Evolutionary conservation across 2,329 filamentous ascomycete species (phyloP).

Genomic region (Cordyceps militaris): DNA sequence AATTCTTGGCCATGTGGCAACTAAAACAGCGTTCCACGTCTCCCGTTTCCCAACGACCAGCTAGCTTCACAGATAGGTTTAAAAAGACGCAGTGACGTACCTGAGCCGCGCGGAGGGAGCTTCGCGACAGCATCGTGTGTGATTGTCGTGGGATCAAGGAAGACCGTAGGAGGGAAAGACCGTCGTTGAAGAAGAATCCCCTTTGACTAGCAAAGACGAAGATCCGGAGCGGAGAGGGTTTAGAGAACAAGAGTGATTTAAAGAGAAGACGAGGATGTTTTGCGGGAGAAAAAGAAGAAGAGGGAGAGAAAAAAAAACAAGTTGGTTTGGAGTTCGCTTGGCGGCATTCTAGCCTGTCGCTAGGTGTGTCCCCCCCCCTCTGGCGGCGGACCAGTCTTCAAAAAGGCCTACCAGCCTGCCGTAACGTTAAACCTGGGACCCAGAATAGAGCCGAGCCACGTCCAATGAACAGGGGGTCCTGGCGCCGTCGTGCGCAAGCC

Average conservation of each 20-base stretch:
- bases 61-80: neutral
- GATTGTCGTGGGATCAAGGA: constrained; percentile 12
- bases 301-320: constrained; percentile 13
- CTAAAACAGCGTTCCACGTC: neutral
- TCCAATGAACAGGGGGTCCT: neutral
- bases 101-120: constrained; percentile 50
- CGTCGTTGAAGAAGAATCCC: neutral
- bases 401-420: neutral
- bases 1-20: neutral
- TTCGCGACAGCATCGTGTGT: constrained; percentile 51
- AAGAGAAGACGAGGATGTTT: constrained; percentile 12
- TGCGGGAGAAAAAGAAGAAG: constrained; percentile 12
- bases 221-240: constrained; percentile 10
- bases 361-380: neutral
- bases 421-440: constrained; percentile 10
- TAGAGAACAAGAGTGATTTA: constrained; percentile 2
- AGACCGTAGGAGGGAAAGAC: neutral
- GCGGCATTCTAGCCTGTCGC: constrained; percentile 2
- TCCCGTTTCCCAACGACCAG: neutral
- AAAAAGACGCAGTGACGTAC: constrained; percentile 32
- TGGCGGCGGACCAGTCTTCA: neutral
- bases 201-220: constrained; percentile 7
- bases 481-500: neutral
- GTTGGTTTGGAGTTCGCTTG: constrained; percentile 4
- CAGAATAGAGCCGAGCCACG: constrained; percentile 9